Conservation (phyloP, 2,329 filamentous ascomycete species). For the Trichoderma sp. region DNA sequence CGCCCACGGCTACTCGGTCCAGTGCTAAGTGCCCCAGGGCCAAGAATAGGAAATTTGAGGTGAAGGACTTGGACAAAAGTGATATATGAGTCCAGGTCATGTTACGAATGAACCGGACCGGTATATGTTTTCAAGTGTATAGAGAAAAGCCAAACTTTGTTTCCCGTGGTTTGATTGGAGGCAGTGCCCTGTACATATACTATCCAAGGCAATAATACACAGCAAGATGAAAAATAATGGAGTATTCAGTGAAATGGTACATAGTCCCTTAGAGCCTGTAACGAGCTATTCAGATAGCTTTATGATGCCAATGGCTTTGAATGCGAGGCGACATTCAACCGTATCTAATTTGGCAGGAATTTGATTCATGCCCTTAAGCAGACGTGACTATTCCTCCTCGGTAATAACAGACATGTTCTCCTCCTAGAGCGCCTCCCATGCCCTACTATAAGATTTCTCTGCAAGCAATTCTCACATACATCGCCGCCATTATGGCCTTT, state of each 20-base stretch:
- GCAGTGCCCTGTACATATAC: not conserved
- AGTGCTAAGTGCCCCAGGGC: not conserved
- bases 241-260: not conserved
- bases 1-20: not conserved
- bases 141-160: not conserved
- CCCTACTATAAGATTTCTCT: not conserved
- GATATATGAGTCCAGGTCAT: not conserved
- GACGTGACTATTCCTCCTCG: not conserved
- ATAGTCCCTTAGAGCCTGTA: not conserved
- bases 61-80: not conserved
- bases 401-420: not conserved
- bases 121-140: not conserved
- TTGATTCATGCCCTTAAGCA: too few relatives aligned
- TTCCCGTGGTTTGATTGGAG: not conserved
- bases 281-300: not conserved
- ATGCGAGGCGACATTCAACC: not conserved
- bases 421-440: not conserved
- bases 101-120: not conserved
- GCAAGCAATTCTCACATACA: not conserved
- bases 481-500: not conserved
- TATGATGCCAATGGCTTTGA: not conserved
- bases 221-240: not conserved
- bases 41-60: not conserved
- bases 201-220: not conserved
- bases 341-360: not conserved